Evolutionary conservation across 2,329 filamentous ascomycete genomes (phyloP), one percentile per base, ranked within the genome.

Genomic region (Xylaria arbuscula): DNA sequence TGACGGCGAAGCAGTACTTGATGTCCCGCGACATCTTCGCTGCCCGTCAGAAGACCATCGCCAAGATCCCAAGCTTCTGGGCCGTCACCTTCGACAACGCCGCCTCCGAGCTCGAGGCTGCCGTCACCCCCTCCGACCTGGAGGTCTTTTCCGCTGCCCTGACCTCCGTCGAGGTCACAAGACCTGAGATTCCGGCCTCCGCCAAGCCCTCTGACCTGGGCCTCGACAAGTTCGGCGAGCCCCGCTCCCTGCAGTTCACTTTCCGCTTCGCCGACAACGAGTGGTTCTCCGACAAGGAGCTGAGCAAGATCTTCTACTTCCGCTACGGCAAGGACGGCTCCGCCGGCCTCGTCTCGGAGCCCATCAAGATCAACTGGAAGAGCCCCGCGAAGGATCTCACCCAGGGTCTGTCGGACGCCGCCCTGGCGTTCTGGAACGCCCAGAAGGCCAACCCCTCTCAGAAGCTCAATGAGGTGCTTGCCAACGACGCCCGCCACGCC

Each of bases 291-390:
- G 84, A 91, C 76, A 81, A 81, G 40, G 83, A 86, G 68, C 79
- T 92, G 51, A 85, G 88, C 75, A 92, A 92, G 85, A 87, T 86
- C 68, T 91, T 92, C 79, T 89, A 86, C 82, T 90, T 86, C 82
- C 85, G 89, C 64, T 85, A 86, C 77, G 83, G 84, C 64, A 83
- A 83, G 73, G 83, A 87, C 76, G 80, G 83, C 73, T 89, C 85
- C 85, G 83, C 85, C 40, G 88, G 88, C 38, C 82, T 91, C 8
- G 89, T 92, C 17, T 90, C 88, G 0, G 88, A 90, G 76, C 90
- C 90, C 5, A 87, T 92, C 70, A 86, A 87, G 75, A 88, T 92
- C 77, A 81, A 86, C 76, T 90, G 88, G 88, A 89, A 88, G 84
- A 68, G 65, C 62, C 83, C 85, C 76, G 89, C 84, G 72, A 87